Percentiles rank a stretch among this genome's conserved stretches.
Evolutionary conservation across 805 yeast genomes (phyloP).

Genomic region (Groenewaldozyma salmanticensis): DNA sequence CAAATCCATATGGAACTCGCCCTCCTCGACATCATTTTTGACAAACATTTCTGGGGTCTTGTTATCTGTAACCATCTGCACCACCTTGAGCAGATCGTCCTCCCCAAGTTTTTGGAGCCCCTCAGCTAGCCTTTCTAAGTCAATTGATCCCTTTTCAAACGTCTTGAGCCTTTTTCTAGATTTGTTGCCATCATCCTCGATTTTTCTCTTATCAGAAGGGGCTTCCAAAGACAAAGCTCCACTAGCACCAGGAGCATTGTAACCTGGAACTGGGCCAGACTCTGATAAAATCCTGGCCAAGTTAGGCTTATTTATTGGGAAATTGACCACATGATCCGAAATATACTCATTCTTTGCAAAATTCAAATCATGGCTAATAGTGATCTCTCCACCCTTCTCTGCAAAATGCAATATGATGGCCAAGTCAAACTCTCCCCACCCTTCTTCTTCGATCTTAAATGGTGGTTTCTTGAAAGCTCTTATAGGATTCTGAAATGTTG

Average conservation of each 20-base stretch:
- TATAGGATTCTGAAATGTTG: conserved; percentile 85
- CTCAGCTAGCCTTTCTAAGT: conserved; percentile 82
- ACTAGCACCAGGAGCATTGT: conserved; percentile 18
- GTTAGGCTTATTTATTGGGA: conserved; percentile 67
- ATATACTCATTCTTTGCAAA: conserved; percentile 68
- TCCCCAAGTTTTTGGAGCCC: conserved; percentile 81
- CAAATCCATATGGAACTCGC: conserved; percentile 94
- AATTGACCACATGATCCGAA: conserved; percentile 64
- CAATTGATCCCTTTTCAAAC: conserved; percentile 50
- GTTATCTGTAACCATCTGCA: conserved; percentile 96
- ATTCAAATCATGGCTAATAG: conserved; percentile 81
- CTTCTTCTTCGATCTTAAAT: conserved; percentile 80
- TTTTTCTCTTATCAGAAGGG: conserved; percentile 30
- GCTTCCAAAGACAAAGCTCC: conserved; percentile 9
- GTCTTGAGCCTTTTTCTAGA: conserved; percentile 30
- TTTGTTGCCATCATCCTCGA: conserved; percentile 23
- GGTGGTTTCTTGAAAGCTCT: conserved; percentile 72
- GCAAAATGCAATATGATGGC: conserved; percentile 65
- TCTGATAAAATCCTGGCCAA: conserved; percentile 66
- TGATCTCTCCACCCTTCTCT: conserved; percentile 84
- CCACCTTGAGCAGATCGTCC: conserved; percentile 89
- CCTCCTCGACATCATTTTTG: conserved; percentile 91
- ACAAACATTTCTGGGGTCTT: conserved; percentile 91
- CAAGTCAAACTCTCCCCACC: conserved; percentile 98
- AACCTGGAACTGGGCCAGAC: conserved; percentile 70